Evolutionary conservation across 2,329 filamentous ascomycete species (phyloP), one percentile per base, ranked within the genome.

Genomic region (Fusarium udum): DNA sequence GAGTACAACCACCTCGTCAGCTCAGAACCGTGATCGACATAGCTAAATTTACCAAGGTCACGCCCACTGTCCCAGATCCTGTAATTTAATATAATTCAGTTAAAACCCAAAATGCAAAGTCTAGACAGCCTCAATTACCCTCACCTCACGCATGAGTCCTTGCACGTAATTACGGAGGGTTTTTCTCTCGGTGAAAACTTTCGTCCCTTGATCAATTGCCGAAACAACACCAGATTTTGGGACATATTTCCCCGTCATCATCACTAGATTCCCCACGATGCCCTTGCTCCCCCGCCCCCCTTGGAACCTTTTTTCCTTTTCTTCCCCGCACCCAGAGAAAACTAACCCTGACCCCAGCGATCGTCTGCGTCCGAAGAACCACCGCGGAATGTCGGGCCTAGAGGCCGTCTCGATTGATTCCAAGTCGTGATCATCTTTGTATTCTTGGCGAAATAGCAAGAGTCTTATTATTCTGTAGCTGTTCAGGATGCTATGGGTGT

Each of bases 321-420:
- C 71, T 74, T 68, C 71, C 71, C 67, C 74, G 71, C 71, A 73
- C 34, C 34, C 55, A 45, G 59, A 51, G 26, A 48, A 61, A 14
- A 51, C 28, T 32, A 32, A 32, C 28, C 52, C 62, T 60, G 51
- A 73, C 52, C 60, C 67, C 63, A 73, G 62, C 43, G 71, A 74
- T 72, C 59, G 67, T 49, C 60, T 61, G 64, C 67, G 58, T 71
- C 61, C 71, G 57, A 65, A 61, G 49, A 67, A 67, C 62, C 66
- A 69, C 68, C 75, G 69, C 69, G 68, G 73, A 68, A 69, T 51
- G 67, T 72, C 76, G 76, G 76, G 72, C 64, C 64, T 45, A 49
- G 46, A 40, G 37, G 42, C 77, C 76, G 66, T 74, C 64, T 71
- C 51, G 26, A 43, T 56, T 34, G 22, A 53, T 32, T 40, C 39